Evolutionary conservation across 2,329 filamentous ascomycete species (phyloP), one percentile per base, ranked within the genome.

Genomic region (Fusarium coicis): DNA sequence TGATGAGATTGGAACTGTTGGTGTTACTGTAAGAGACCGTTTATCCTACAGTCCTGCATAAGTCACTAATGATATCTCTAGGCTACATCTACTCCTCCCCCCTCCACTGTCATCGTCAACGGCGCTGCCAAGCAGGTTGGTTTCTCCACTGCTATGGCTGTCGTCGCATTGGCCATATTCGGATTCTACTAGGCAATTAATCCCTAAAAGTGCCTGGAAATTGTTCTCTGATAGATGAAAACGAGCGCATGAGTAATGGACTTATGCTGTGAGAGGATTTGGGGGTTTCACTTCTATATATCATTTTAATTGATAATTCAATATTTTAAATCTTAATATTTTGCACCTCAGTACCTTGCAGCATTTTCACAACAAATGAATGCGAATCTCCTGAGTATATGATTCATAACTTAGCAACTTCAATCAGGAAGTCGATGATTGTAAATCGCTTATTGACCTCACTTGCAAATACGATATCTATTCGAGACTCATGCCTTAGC

Each of bases 1-100:
- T 5, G 70, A 63, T 18, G 46, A 63, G n/a, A 16, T 74, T 19
- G 70, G 71, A 21, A 74, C 70, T 21, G 30, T 72, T 23, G 70
- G 67, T 14, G 43, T 62, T 37, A 71, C 62, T 46, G 71, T 74
- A 46, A 68, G 53, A 32, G 19, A 53, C 11, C 11, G 1, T 3
- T 23, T 16, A 28, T 57, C 23, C 28, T 5, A 44, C 15, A 39
- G 32, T 12, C 40, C 11, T 72, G 32, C 15, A 30, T 5, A 9
- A 37, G 16, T 37, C 10, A n/a, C 47, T 56, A 53, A 74, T 23
- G 19, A 32, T 8, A 4, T 19, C 7, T 9, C 4, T 26, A 74
- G 61, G 46, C 61, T 11, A 63, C 62, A 1, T 40, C 69, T 1
- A 63, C 72, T 19, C 56, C 72, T 10, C 15, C 26, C 4, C 72